Evolutionary conservation across 345 rosid genomes (phyloP), one percentile per base, ranked within the genome.

Genomic region (Gynandropsis gynandra): DNA sequence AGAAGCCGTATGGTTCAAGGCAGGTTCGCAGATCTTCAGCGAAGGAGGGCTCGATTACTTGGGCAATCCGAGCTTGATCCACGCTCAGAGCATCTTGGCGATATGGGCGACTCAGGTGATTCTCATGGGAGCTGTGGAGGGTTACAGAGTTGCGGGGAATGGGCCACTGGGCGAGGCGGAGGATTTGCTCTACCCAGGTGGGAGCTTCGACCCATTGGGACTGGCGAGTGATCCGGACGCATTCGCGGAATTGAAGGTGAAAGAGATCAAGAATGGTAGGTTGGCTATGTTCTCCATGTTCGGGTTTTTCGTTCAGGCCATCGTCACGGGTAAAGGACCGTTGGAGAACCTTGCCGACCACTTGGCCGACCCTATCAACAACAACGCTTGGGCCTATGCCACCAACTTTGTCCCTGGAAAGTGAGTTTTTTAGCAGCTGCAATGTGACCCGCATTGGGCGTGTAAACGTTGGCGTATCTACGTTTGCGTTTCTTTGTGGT

Each of bases 371-470:
- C 92, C 92, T 0, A 92, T 82, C 14, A 81, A 67, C 80, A 82
- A 85, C 94, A 85, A 85, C 17, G 94, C 94, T 6, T 84, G 94
- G 94, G 81, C 94, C 16, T 85, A 63, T 7, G 90, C 87, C 68
- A 86, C 88, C 56, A 86, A 83, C 96, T 87, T 80, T 42, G 87
- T 78, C 39, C 94, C 94, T 54, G 94, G 96, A 61, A 87, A 87
- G 67, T 80, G 79, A 83, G 68, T 45, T 0, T 41, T 1, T n/a
- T 38, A 41, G 13, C n/a, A n/a, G n/a, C n/a, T n/a, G n/a, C n/a
- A n/a, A n/a, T n/a, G n/a, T n/a, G n/a, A n/a, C n/a, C n/a, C n/a
- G n/a, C n/a, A n/a, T n/a, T n/a, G n/a, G n/a, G n/a, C n/a, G n/a
- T n/a, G n/a, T n/a, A n/a, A n/a, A n/a, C n/a, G n/a, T n/a, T n/a